Conservation (phyloP, 257 asterid genomes). For the Jasminum sambac region DNA sequence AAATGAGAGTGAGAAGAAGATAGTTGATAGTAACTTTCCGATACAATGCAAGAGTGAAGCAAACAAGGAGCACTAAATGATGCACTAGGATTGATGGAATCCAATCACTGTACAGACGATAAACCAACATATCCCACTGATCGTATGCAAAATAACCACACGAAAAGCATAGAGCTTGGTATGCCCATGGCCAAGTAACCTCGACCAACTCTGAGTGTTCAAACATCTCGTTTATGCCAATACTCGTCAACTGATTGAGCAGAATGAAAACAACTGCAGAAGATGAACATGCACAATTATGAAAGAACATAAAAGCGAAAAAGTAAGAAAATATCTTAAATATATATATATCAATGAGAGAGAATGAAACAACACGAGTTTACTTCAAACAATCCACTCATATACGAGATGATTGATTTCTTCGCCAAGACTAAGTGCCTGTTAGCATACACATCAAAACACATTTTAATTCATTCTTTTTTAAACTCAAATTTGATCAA, state of each 20-base stretch:
- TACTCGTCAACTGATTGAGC: slow-evolving; percentile 48
- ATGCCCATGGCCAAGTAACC: slow-evolving; percentile 76
- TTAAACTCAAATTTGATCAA: too few relatives aligned
- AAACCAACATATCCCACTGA: slow-evolving; percentile 81
- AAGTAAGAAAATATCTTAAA: not conserved
- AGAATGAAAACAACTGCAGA: slow-evolving; percentile 55
- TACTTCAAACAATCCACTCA: not conserved
- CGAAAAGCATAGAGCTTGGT: slow-evolving; percentile 73
- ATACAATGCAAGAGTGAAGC: slow-evolving; percentile 87
- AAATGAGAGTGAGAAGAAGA: slow-evolving; percentile 85
- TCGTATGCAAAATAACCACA: slow-evolving; percentile 94
- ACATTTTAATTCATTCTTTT: too few relatives aligned
- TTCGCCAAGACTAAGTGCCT: not conserved
- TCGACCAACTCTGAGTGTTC: slow-evolving; percentile 77
- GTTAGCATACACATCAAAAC: too few relatives aligned
- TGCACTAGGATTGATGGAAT: slow-evolving; percentile 80
- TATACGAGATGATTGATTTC: not conserved
- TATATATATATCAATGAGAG: not conserved
- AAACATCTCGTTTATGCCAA: slow-evolving; percentile 54
- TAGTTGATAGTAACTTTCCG: slow-evolving; percentile 86
- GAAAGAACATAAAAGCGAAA: not conserved
- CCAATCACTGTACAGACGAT: slow-evolving; percentile 66
- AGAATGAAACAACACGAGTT: not conserved
- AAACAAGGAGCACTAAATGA: slow-evolving; percentile 80
- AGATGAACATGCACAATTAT: not conserved